Conservation (phyloP, 306 rosid genomes). For the Rubus idaeus region DNA sequence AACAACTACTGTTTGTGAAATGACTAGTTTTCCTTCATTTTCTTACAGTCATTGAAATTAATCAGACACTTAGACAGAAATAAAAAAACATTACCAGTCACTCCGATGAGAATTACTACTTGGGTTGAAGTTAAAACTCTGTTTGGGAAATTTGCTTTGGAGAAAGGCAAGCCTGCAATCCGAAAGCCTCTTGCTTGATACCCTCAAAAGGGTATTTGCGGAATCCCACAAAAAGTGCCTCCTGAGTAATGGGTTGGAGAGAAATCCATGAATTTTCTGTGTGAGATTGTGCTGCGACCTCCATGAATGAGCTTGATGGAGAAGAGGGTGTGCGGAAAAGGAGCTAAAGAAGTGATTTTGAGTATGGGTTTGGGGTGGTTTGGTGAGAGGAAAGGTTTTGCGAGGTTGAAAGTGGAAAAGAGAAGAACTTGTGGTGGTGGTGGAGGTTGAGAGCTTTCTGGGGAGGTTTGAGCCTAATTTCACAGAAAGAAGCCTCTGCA, state of each 20-base stretch:
- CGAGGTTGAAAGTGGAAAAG: conserved; percentile 22
- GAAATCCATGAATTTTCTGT: conserved; percentile 33
- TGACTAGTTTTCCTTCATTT: not conserved
- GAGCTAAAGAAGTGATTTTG: conserved; percentile 33
- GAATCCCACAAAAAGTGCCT: conserved; percentile 32
- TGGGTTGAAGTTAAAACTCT: conserved; percentile 31
- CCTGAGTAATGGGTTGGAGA: conserved; percentile 39
- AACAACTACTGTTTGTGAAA: not conserved
- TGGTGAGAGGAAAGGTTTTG: conserved; percentile 34
- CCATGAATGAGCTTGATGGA: conserved; percentile 37
- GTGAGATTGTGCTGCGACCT: conserved; percentile 31
- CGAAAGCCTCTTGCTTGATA: conserved; percentile 27
- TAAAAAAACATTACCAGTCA: conserved; percentile 46
- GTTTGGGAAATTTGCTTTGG: conserved; percentile 34
- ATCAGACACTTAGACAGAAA: conserved; percentile 1
- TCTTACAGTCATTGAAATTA: not conserved
- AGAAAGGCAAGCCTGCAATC: conserved; percentile 32
- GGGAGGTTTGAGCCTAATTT: conserved; percentile 30
- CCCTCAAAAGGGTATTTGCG: conserved; percentile 34
- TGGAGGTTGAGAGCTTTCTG: conserved; percentile 29
- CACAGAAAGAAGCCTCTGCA: conserved; percentile 51
- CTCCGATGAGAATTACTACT: conserved; percentile 19
- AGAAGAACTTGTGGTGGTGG: conserved; percentile 29
- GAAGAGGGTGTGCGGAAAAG: conserved; percentile 25
- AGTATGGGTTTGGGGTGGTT: conserved; percentile 27